phyloP scores from a whole-genome alignment of 179 eudicot species.

The Camellia oleifera region DNA sequence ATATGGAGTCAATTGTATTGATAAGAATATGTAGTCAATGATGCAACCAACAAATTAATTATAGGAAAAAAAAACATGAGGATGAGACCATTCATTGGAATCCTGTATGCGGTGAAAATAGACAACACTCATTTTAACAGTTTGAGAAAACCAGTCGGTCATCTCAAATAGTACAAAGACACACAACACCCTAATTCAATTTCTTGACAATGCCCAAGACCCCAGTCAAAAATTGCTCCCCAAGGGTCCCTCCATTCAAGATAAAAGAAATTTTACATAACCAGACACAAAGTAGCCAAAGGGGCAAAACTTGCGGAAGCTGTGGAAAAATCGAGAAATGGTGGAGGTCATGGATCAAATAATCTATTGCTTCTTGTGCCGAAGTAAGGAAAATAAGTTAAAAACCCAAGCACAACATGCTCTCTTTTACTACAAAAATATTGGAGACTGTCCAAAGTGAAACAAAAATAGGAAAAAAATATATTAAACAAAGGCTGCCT shows the following conservation, averaged over 20 bases:
- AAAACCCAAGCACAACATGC: not conserved
- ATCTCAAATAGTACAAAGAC: not conserved
- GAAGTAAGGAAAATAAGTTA: not conserved
- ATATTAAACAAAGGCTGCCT: not conserved
- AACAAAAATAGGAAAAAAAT: not conserved
- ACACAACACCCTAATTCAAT: not conserved
- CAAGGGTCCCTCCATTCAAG: not conserved
- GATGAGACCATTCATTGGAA: not conserved
- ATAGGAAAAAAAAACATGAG: not conserved
- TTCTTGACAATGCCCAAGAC: not conserved
- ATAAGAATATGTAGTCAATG: too few relatives aligned
- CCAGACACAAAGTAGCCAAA: not conserved
- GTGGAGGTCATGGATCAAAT: not conserved
- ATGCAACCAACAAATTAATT: not conserved
- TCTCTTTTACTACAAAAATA: not conserved
- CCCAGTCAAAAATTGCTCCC: not conserved
- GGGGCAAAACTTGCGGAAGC: not conserved
- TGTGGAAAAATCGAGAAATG: not conserved
- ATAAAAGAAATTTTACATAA: not conserved
- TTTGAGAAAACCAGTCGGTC: not conserved
- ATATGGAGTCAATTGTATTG: too few relatives aligned
- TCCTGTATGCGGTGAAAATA: not conserved
- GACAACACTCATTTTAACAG: not conserved
- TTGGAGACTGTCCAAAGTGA: not conserved
- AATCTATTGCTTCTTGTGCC: not conserved